Conservation (phyloP, 352 stramenopile species). For the Globisporangium irregulare region DNA sequence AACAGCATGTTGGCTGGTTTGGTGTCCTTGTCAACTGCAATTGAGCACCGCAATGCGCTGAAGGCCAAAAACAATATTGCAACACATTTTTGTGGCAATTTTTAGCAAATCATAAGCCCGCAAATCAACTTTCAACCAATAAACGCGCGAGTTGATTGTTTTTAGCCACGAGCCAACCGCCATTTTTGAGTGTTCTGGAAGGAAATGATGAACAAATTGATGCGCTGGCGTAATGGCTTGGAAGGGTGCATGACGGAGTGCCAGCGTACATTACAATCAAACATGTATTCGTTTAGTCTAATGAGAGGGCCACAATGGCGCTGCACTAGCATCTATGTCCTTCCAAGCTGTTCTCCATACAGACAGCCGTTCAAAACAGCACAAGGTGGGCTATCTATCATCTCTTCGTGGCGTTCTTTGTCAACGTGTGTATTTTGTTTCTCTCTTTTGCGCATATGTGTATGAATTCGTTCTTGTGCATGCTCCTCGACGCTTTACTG, state of each 20-base stretch:
- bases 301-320: neutral
- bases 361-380: no score
- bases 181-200: slow-evolving; percentile 11
- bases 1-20: slow-evolving; percentile 3
- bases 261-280: neutral
- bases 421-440: neutral
- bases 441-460: slow-evolving; percentile 16
- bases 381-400: no score
- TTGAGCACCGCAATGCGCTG: neutral
- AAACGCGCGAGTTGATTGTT: neutral
- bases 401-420: neutral
- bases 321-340: neutral
- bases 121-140: neutral
- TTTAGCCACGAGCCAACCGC: neutral
- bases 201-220: slow-evolving; percentile 7
- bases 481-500: slow-evolving; percentile 4
- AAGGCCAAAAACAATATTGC: neutral
- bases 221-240: neutral
- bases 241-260: neutral
- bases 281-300: neutral
- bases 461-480: neutral
- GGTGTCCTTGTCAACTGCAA: neutral
- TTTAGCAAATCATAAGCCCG: slow-evolving; percentile 1
- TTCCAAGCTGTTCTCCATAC: neutral
- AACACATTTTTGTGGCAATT: neutral